These are phyloP conservation scores for Pseudocercospora macadamiae DNA, from an alignment of 2,329 filamentous ascomycete genomes.

Conservation along the genomic window DNA sequence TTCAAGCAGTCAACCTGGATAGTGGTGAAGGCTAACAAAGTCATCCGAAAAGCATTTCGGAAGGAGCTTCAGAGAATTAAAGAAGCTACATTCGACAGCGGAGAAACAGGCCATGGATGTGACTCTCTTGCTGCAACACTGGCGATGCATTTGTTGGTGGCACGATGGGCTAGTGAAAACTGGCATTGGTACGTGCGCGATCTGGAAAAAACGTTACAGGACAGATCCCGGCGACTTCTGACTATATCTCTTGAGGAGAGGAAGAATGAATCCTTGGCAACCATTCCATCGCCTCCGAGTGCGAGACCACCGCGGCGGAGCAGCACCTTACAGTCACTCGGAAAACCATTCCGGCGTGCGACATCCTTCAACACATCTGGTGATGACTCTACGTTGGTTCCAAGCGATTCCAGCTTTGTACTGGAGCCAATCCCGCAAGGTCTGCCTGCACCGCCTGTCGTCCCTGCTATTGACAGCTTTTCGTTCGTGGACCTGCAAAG, in stretches of 20 bases:
- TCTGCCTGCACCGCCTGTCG: not conserved
- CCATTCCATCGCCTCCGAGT: not conserved
- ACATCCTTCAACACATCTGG: not conserved
- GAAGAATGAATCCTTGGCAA: not conserved
- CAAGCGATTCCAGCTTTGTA: not conserved
- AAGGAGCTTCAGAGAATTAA: constrained; percentile 7
- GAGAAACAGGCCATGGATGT: not conserved
- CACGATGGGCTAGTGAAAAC: constrained; percentile 44
- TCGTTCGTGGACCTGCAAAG: constrained; percentile 38
- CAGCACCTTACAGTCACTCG: not conserved
- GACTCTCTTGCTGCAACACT: not conserved
- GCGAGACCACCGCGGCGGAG: not conserved
- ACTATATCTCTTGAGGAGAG: not conserved
- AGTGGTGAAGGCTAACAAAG: constrained; percentile 42
- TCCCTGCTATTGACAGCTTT: constrained; percentile 24
- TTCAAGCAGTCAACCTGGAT: constrained; percentile 37
- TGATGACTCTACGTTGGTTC: not conserved
- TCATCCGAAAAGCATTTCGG: constrained; percentile 38
- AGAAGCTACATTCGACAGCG: not conserved
- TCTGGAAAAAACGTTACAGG: constrained; percentile 40
- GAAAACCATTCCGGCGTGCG: not conserved
- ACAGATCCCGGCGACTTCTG: not conserved
- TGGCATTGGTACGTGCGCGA: constrained; percentile 49
- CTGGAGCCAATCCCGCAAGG: not conserved
- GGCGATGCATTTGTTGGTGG: constrained; percentile 40